Evolutionary conservation across 1,284 basidiomycete species (phyloP).

Genomic region (Amylostereum areolatum): DNA sequence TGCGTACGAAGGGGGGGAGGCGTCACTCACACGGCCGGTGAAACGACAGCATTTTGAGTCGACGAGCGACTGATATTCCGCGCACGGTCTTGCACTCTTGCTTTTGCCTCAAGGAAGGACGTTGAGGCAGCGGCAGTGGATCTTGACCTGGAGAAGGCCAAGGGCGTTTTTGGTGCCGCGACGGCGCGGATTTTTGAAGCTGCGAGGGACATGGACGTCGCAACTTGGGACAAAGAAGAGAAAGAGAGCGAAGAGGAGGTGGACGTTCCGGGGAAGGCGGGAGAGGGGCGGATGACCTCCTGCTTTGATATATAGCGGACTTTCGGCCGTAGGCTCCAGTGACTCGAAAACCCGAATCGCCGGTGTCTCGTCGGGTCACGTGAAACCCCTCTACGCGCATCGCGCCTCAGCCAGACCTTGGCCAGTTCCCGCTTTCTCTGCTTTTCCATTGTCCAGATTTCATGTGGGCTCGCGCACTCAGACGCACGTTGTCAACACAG

Average conservation of each 20-base stretch:
- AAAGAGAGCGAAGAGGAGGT: conserved; percentile 1
- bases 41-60: conserved; percentile 45
- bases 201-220: conserved; percentile 24
- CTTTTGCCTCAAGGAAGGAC: conserved; percentile 64
- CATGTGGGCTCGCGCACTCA: conserved; percentile 6
- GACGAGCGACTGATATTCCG: conserved; percentile 66
- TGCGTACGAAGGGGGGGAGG: neutral
- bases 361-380: neutral
- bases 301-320: neutral
- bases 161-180: conserved; percentile 35
- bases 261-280: neutral
- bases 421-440: neutral
- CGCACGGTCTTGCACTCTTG: conserved; percentile 64
- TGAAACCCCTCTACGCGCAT: neutral
- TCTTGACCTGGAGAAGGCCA: conserved; percentile 41
- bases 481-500: neutral
- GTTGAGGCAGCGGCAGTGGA: conserved; percentile 41
- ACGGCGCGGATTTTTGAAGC: conserved; percentile 35
- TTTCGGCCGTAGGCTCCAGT: neutral
- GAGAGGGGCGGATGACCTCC: neutral
- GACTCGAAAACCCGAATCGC: neutral
- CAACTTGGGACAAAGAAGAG: conserved; percentile 2
- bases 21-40: conserved; percentile 46
- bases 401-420: neutral
- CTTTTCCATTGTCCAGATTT: neutral